Evolutionary conservation across 139 green algal genomes (phyloP).

Genomic region (Chlorella vulgaris): DNA sequence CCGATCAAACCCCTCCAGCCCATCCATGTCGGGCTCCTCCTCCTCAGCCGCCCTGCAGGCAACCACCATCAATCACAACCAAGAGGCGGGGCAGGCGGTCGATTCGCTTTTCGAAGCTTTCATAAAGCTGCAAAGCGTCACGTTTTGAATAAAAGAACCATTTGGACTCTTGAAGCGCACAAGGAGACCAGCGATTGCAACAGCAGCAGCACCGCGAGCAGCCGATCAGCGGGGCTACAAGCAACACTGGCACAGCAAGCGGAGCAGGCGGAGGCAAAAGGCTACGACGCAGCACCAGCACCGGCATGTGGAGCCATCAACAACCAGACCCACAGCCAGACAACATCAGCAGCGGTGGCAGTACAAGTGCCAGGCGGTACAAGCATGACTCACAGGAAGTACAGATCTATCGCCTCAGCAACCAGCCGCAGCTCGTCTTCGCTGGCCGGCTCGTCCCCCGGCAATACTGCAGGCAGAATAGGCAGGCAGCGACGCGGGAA

Average conservation of each 20-base stretch:
- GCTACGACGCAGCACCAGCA: neutral
- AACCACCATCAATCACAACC: no score
- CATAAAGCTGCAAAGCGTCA: no score
- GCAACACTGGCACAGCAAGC: no score
- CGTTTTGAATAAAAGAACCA: no score
- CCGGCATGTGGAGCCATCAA: neutral
- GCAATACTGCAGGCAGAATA: neutral
- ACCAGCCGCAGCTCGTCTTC: conserved; percentile 25
- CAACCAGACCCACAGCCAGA: neutral
- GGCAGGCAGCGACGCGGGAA: neutral
- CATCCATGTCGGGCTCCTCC: conserved; percentile 6
- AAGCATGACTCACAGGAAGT: conserved; percentile 29
- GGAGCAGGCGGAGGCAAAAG: neutral
- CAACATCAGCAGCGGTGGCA: neutral
- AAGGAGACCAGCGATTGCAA: no score
- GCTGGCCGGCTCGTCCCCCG: neutral
- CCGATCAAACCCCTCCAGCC: conserved; percentile 1
- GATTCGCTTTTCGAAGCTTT: no score
- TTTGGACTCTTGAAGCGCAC: no score
- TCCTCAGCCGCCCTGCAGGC: neutral
- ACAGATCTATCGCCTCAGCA: conserved; percentile 37
- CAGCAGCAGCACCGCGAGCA: neutral
- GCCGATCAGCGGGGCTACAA: neutral
- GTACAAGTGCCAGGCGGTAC: no score
- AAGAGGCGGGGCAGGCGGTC: no score